A percentile compares a stretch with the other conserved stretches of the same genome.
phyloP scores from a whole-genome alignment of 2,329 filamentous ascomycete genomes.

The Arthroderma sp. region DNA sequence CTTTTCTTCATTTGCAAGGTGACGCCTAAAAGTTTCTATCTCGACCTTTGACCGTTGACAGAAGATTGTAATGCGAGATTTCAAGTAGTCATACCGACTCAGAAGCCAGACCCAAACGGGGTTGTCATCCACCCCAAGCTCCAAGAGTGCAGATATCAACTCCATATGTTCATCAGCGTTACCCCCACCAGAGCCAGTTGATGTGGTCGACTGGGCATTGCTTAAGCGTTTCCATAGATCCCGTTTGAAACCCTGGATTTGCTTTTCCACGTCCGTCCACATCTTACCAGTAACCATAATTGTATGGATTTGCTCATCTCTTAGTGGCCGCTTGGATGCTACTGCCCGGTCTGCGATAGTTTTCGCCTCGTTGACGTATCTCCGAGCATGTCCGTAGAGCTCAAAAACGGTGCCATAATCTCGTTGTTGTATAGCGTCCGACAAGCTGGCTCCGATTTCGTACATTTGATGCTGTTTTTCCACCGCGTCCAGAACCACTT shows the following conservation, averaged over 20 bases:
- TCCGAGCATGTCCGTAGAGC: slow-evolving; percentile 71
- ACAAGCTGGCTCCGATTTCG: slow-evolving; percentile 62
- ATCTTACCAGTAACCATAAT: slow-evolving; percentile 81
- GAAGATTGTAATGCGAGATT: slow-evolving; percentile 64
- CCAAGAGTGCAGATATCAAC: slow-evolving; percentile 74
- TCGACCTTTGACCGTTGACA: slow-evolving; percentile 83
- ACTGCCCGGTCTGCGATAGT: slow-evolving; percentile 48
- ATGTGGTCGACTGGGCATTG: slow-evolving; percentile 47
- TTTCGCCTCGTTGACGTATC: slow-evolving; percentile 65
- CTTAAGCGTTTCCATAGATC: slow-evolving; percentile 76
- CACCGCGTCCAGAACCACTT: slow-evolving; percentile 60
- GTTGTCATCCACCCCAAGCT: slow-evolving; percentile 88
- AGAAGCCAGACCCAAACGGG: slow-evolving; percentile 94
- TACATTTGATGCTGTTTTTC: slow-evolving; percentile 71
- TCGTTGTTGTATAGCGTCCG: slow-evolving; percentile 76
- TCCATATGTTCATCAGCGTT: slow-evolving; percentile 78
- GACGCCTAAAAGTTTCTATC: slow-evolving; percentile 76
- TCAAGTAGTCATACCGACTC: slow-evolving; percentile 78
- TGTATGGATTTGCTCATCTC: slow-evolving; percentile 69
- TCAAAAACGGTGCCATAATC: slow-evolving; percentile 83
- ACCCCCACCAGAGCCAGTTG: slow-evolving; percentile 36
- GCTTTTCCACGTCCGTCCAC: slow-evolving; percentile 87
- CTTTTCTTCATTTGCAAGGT: slow-evolving; percentile 60
- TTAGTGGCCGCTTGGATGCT: slow-evolving; percentile 42
- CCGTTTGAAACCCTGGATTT: slow-evolving; percentile 74